Evolutionary conservation across 257 asterid genomes (phyloP), one percentile per base, ranked within the genome.

Genomic region (Osmanthus fragrans): DNA sequence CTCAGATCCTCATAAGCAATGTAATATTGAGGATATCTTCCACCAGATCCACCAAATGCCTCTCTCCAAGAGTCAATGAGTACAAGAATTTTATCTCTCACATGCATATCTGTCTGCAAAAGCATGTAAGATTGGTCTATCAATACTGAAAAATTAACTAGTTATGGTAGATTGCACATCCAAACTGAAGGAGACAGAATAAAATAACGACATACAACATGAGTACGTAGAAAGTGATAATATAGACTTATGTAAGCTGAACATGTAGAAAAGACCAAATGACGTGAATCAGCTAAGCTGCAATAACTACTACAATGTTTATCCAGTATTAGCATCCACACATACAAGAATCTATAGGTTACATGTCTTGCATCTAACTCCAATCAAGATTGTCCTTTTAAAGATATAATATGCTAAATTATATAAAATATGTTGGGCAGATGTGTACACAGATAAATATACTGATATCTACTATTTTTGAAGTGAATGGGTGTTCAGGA

Each of bases 11-110:
- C 98, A 16, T 89, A 96, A 56, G 96, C 98, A 92, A 89, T 85
- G 86, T 82, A 81, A 78, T 94, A 96, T 71, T 94, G 98, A 60
- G 99, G 92, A 85, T 92, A 87, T 87, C 87, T 92, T 78, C 97
- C 97, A 75, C 96, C 87, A 69, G 94, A 65, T 65, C 97, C 97
- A 83, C 98, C 97, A 84, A 96, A 93, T 67, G 99, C 98, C 73
- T 92, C 96, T 76, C 86, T 88, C 99, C 99, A 96, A 71, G 99
- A 84, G 83, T 88, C 96, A 66, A 96, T 82, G 77, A 96, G 87
- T 25, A 83, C 81, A 68, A 93, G 79, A 25, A 92, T 78, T 86
- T 91, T 94, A 80, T 96, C 96, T 77, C 97, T 91, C 75, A 90
- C 95, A 60, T 84, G 89, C 94, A 92, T 87, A 84, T 92, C 99